These are phyloP conservation scores for Aspergillus sp. DNA, from an alignment of 2,329 filamentous ascomycete species.

Conservation along the genomic window DNA sequence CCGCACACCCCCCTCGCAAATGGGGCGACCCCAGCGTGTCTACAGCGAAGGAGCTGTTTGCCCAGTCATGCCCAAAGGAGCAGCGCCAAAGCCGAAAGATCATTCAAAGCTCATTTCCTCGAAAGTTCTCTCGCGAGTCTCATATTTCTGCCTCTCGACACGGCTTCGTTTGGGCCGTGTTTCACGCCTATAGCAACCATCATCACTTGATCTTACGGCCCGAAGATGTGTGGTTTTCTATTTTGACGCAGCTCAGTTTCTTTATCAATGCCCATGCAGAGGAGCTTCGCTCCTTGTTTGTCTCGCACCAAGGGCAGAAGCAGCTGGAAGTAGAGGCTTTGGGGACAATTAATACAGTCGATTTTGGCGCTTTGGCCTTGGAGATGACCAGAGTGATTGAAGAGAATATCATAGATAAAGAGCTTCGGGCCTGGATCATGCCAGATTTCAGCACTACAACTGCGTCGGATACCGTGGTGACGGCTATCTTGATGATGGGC, in stretches of 20 bases:
- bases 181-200: constrained; percentile 19
- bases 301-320: constrained; percentile 44
- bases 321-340: constrained; percentile 33
- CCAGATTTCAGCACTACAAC: constrained; percentile 55
- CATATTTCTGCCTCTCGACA: not conserved
- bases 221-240: constrained; percentile 55
- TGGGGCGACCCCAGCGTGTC: not conserved
- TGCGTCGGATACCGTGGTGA: constrained; percentile 42
- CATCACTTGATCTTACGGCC: constrained; percentile 50
- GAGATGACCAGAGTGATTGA: constrained; percentile 42
- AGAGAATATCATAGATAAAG: constrained; percentile 42
- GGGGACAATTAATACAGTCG: constrained; percentile 13
- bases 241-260: constrained; percentile 49
- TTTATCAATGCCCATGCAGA: constrained; percentile 50
- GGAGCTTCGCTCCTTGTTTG: constrained; percentile 43
- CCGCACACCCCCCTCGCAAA: not conserved
- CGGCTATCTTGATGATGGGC: constrained; percentile 53
- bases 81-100: not conserved
- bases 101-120: not conserved
- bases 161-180: not conserved
- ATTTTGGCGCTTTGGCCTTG: constrained; percentile 29
- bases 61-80: not conserved
- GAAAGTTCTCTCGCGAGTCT: not conserved
- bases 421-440: constrained; percentile 49
- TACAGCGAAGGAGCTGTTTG: not conserved